Percentiles rank a stretch among this genome's conserved stretches.
These are phyloP conservation scores for Trichophaea hybrida DNA, from an alignment of 2,329 filamentous ascomycete genomes.

Conservation along the genomic window DNA sequence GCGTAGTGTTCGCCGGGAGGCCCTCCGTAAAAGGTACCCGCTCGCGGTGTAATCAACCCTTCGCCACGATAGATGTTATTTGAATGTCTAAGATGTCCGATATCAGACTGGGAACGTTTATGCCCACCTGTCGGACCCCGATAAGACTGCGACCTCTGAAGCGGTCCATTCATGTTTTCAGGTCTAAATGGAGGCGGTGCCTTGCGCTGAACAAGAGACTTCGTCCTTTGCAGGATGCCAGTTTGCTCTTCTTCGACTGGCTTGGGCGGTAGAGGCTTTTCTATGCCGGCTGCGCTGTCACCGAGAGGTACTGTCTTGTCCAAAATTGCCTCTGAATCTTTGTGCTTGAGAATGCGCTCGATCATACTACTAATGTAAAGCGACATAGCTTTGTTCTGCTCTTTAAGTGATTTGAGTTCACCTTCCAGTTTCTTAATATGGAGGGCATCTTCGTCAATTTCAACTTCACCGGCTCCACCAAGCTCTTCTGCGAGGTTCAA, in stretches of 20 bases:
- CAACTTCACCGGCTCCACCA: conserved; percentile 49
- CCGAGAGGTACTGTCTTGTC: conserved; percentile 50
- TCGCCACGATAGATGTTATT: conserved; percentile 24
- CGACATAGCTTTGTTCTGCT: conserved; percentile 92
- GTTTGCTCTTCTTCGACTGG: conserved; percentile 40
- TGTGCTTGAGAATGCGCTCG: conserved; percentile 80
- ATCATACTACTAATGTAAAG: conserved; percentile 99
- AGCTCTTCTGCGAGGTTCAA: conserved; percentile 79
- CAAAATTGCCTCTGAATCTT: conserved; percentile 87
- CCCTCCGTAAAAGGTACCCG: conserved; percentile 23
- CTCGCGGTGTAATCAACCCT: conserved; percentile 23
- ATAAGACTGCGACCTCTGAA: conserved; percentile 33
- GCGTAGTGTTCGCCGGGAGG: conserved; percentile 13
- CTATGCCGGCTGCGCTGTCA: conserved; percentile 43
- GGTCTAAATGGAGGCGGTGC: conserved; percentile 12
- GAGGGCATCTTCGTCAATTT: conserved; percentile 30
- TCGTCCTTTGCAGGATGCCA: conserved; percentile 6
- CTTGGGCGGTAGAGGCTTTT: conserved; percentile 75
- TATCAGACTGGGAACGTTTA: conserved; percentile 38
- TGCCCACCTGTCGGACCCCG: conserved; percentile 29
- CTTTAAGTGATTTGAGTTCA: conserved; percentile 66
- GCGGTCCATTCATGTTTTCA: conserved; percentile 25
- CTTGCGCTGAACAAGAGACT: conserved; percentile 4
- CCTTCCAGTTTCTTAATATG: conserved; percentile 55
- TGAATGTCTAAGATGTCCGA: conserved; percentile 25